Conservation (phyloP, 1,139 yeast genomes). For the Magnusiomyces magnusii region DNA sequence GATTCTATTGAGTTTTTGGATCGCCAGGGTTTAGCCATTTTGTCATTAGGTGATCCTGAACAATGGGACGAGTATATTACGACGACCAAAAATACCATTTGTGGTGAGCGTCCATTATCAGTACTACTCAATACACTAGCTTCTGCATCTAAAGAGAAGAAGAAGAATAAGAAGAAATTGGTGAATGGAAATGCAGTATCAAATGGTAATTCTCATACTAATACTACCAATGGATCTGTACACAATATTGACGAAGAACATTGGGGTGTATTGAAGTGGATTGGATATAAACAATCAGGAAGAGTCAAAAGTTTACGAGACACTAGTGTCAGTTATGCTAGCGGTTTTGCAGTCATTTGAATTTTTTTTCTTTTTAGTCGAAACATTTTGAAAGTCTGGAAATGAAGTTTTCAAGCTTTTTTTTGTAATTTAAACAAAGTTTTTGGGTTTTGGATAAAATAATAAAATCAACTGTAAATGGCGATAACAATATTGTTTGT, state of each 20-base stretch:
- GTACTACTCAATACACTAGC: slow-evolving; percentile 52
- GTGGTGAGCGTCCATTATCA: slow-evolving; percentile 83
- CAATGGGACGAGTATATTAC: slow-evolving; percentile 63
- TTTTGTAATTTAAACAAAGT: too few species aligned
- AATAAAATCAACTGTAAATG: too few species aligned
- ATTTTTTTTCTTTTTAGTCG: too few species aligned
- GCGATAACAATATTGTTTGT: too few species aligned
- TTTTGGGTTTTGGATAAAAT: too few species aligned
- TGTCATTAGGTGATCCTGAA: slow-evolving; percentile 45
- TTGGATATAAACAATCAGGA: slow-evolving; percentile 77
- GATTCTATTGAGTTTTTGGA: slow-evolving; percentile 70
- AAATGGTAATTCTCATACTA: background rate
- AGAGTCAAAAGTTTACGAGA: slow-evolving; percentile 45
- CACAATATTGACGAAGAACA: slow-evolving; percentile 15
- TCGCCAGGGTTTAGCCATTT: slow-evolving; percentile 57
- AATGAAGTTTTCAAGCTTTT: too few species aligned
- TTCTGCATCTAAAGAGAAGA: slow-evolving; percentile 19
- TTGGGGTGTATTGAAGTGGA: slow-evolving; percentile 51
- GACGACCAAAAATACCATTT: slow-evolving; percentile 76
- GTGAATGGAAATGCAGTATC: background rate
- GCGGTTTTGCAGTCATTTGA: slow-evolving; percentile 53
- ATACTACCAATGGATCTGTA: background rate
- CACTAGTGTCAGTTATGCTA: slow-evolving; percentile 84
- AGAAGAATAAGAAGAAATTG: slow-evolving; percentile 13
- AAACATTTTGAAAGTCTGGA: too few species aligned